phyloP scores from a whole-genome alignment of 2,329 filamentous ascomycete genomes.

The Fusarium humuli region DNA sequence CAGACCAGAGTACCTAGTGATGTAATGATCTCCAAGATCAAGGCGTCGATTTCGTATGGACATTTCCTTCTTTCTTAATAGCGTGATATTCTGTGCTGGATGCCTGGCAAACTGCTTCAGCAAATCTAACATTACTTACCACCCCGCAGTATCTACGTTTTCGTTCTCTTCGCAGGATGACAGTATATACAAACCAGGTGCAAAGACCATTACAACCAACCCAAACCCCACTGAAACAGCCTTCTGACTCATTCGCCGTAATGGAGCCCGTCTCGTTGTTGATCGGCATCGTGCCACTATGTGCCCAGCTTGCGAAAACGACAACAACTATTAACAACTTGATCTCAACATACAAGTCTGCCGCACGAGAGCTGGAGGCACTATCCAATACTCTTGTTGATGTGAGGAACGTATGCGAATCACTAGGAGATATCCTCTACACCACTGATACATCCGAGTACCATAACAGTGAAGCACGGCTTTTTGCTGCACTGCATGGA shows the following conservation, averaged over 20 bases:
- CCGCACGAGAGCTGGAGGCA: background rate
- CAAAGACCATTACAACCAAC: too few species aligned
- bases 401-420: conserved; percentile 7
- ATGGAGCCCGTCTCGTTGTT: background rate
- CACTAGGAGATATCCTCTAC: background rate
- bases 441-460: background rate
- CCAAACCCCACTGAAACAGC: too few species aligned
- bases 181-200: too few species aligned
- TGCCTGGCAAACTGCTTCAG: background rate
- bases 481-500: background rate
- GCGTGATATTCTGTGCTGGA: background rate
- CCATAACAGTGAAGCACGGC: background rate
- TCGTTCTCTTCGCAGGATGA: background rate
- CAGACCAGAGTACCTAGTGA: background rate
- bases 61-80: background rate
- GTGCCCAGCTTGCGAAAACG: conserved; percentile 3
- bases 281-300: conserved; percentile 4
- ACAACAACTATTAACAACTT: background rate
- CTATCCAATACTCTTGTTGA: background rate
- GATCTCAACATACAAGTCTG: conserved; percentile 22
- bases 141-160: background rate
- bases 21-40: background rate
- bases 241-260: background rate
- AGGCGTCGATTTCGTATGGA: too few species aligned
- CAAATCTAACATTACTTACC: background rate